Evolutionary conservation across 176 grass and related monocot species (phyloP), one percentile per base, ranked within the genome.

Genomic region (Carex cristatella): DNA sequence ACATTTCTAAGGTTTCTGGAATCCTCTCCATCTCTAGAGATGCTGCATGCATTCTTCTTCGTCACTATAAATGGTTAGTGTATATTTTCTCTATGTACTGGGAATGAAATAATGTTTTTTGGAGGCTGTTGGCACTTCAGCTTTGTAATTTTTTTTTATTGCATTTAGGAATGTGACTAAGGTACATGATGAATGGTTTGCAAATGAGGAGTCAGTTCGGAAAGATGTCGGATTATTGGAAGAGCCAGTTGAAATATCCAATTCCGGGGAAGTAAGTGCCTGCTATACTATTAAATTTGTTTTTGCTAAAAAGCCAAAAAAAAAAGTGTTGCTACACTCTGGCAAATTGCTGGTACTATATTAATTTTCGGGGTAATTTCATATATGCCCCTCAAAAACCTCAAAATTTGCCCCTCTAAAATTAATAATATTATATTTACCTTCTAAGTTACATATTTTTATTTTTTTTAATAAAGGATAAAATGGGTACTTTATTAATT

Each of bases 171-270:
- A 92, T 84, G 87, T 90, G 12, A 93, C 84, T 80, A 92, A 90
- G 57, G 79, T 98, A 42, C 87, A 37, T 59, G 95, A 98, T 59
- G 89, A 91, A 90, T 98, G 95, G 95, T 98, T 98, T 80, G 84
- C 75, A 72, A 70, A 98, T 85, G 95, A 98, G 88, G 86, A 90
- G 59, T 76, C 86, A 81, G 86, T 98, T 0, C 95, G 92, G 82
- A 42, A 90, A 84, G 78, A 32, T 67, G 88, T 94, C 72, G 92
- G 92, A 38, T 90, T 98, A 83, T 81, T 93, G 74, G 84, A 89
- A 61, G 83, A 87, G 78, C 58, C 35, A 87, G 84, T 57, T 76
- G 16, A 63, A 83, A 57, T 88, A 69, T 67, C 80, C 53, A 74
- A 69, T 38, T 81, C 23, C 18, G 68, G 57, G 11, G 89, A 91